Evolutionary conservation across 2,329 filamentous ascomycete species (phyloP), one percentile per base, ranked within the genome.

Genomic region (Phoma sp.): DNA sequence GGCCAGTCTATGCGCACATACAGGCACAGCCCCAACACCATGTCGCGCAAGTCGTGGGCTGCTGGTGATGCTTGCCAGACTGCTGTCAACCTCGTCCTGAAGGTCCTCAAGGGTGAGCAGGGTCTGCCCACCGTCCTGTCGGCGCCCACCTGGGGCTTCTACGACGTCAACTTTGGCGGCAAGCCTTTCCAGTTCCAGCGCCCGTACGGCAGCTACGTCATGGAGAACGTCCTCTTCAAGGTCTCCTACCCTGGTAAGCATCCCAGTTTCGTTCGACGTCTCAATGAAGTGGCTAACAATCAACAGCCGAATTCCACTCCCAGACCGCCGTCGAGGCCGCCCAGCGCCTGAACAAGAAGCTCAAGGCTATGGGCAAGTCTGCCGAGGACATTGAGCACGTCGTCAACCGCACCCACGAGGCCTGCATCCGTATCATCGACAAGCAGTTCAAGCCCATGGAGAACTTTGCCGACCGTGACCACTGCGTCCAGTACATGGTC

Each of bases 201-300:
- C 61, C 87, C 89, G 55, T 99, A 99, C 74, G 94, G 93, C 74
- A 96, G 90, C 83, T 99, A 99, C 78, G 95, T 99, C 65, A 99
- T 99, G 95, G 95, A 99, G 87, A 99, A 98, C 74, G 92, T 99
- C 58, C 88, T 99, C 62, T 99, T 99, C 89, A 99, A 99, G 86
- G 95, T 99, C 58, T 99, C 95, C 40, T 98, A 97, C 77, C 94
- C 94, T 73, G 90, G 90, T 92, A 82, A 76, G 84, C 73, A 33
- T 45, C 54, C 46, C 43, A 19, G 17, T 25, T n/a, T 27, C 6
- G 13, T 25, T 13, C 8, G 19, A 27, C 9, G 22, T 25, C 22
- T 32, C 29, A 7, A 15, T 27, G 1, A 6, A 41, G 21, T 21
- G 43, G 36, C 24, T 60, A 54, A 60, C 21, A 54, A 84, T 4